These are phyloP conservation scores for Carex myosuroides DNA, from an alignment of 176 grass and related monocot species.

Conservation along the genomic window DNA sequence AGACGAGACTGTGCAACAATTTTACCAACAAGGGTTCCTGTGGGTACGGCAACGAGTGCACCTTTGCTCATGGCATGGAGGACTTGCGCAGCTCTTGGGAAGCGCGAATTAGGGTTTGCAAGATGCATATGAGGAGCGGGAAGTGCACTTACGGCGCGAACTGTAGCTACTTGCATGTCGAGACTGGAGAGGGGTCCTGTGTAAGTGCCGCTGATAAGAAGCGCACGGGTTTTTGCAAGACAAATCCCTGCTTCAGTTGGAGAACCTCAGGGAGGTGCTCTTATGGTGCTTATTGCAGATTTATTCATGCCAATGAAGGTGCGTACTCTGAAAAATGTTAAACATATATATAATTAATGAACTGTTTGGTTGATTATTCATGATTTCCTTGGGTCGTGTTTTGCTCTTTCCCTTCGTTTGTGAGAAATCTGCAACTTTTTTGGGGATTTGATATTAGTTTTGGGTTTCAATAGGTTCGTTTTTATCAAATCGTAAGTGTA, in stretches of 20 bases:
- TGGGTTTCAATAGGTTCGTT: background rate
- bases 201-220: background rate
- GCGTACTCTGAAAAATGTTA: background rate
- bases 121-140: constrained; percentile 2
- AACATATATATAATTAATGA: background rate
- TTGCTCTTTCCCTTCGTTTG: background rate
- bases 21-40: background rate
- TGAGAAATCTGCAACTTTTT: background rate
- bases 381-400: background rate
- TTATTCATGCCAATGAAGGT: constrained; percentile 20
- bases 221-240: background rate
- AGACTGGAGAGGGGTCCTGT: background rate
- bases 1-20: constrained; percentile 14
- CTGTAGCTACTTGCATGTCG: constrained; percentile 11
- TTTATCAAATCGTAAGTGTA: background rate
- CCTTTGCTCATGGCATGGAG: constrained; percentile 12
- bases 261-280: constrained; percentile 6
- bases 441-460: background rate
- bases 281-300: constrained; percentile 13
- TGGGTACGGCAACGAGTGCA: background rate
- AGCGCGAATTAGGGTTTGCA: constrained; percentile 19
- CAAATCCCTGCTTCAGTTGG: constrained; percentile 16
- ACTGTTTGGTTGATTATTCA: background rate
- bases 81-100: background rate
- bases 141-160: constrained; percentile 2